A percentile compares a stretch with the other conserved stretches of the same genome.
phyloP scores from a whole-genome alignment of 306 rosid species.

The Sindora glabra region DNA sequence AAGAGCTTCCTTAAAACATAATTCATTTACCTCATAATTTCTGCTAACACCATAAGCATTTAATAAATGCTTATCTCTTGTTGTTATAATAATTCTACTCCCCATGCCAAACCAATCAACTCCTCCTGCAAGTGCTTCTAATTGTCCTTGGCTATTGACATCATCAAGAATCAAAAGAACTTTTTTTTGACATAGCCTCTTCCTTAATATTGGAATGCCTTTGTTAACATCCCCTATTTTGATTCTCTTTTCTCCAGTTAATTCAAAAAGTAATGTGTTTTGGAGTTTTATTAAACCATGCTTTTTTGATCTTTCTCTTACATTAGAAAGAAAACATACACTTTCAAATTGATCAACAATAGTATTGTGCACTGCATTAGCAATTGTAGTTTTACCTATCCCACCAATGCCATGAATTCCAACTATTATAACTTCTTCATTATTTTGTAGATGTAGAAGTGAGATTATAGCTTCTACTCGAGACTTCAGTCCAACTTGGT shows the following conservation, averaged over 20 bases:
- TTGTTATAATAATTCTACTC: background rate
- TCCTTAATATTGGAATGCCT: background rate
- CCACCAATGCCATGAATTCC: background rate
- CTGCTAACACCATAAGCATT: background rate
- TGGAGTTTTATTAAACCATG: background rate
- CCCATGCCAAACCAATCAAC: background rate
- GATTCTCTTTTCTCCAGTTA: background rate
- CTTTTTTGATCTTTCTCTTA: background rate
- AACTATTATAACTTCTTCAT: background rate
- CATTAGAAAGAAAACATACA: background rate
- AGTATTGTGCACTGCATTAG: background rate
- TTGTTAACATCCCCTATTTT: background rate
- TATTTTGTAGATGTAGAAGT: too few relatives aligned
- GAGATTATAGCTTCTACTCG: background rate
- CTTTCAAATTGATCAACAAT: background rate
- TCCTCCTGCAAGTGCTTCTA: background rate
- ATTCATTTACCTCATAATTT: background rate
- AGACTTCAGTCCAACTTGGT: background rate
- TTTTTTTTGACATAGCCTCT: background rate
- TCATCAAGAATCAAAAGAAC: background rate
- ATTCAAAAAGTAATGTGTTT: background rate
- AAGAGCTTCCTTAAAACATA: background rate
- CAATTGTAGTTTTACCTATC: too few relatives aligned
- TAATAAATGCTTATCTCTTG: background rate
- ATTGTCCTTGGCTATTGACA: background rate